Percentiles rank a stretch among this genome's conserved stretches.
Evolutionary conservation across 202 grass and related monocot species (phyloP).

Genomic region (Schoenoplectus tabernaemontani): DNA sequence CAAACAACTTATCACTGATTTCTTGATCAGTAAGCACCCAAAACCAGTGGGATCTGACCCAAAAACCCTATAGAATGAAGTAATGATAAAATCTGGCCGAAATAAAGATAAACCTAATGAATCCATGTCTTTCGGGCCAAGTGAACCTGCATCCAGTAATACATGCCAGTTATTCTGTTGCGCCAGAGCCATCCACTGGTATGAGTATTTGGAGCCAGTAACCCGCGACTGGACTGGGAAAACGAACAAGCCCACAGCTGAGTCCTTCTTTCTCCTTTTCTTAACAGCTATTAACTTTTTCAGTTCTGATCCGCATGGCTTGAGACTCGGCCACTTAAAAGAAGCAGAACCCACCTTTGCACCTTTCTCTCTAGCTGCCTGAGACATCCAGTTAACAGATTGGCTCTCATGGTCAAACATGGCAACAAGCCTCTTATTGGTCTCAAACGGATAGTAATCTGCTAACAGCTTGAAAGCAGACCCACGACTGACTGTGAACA

Average conservation of each 20-base stretch:
- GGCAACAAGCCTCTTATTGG: constrained; percentile 78
- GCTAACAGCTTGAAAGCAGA: constrained; percentile 86
- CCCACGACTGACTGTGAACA: constrained; percentile 90
- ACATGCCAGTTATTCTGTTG: constrained; percentile 99
- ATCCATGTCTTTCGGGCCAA: constrained; percentile 99
- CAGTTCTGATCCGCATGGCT: constrained; percentile 77
- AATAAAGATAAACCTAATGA: constrained; percentile 85
- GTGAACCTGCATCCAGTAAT: constrained; percentile 83
- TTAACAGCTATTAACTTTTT: constrained; percentile 69
- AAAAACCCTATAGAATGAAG: constrained; percentile 94
- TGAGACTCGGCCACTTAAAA: constrained; percentile 87
- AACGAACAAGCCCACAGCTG: constrained; percentile 67
- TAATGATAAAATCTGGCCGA: constrained; percentile 97
- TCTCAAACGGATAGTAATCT: constrained; percentile 87
- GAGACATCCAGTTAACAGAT: constrained; percentile 89
- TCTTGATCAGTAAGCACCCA: constrained; percentile 94
- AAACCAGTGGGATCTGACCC: constrained; percentile 93
- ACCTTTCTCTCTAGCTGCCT: constrained; percentile 76
- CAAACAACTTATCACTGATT: constrained; percentile 81
- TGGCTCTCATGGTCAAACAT: constrained; percentile 99
- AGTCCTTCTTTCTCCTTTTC: constrained; percentile 84
- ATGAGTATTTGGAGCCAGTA: constrained; percentile 91
- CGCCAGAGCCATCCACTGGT: constrained; percentile 99
- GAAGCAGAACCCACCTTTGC: constrained; percentile 74
- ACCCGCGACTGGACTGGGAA: constrained; percentile 98